Base-by-base conservation (phyloP, 2,329 filamentous ascomycete genomes). In the Aspergillus tubingensis region DNA sequence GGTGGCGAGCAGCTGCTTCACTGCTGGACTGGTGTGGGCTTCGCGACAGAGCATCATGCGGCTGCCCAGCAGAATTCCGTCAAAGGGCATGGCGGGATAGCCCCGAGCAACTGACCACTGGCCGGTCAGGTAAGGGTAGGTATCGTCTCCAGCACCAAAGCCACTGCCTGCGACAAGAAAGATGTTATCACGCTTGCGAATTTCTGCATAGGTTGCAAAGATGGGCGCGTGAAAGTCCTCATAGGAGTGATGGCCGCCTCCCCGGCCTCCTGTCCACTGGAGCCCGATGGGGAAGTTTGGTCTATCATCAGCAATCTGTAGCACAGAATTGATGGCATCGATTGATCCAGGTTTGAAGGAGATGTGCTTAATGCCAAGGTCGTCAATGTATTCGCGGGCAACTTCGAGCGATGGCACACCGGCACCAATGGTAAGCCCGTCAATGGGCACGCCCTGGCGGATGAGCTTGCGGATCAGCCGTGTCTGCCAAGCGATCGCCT, bases 171-270 rank as follows among this genome's bases (percentile, higher is more conserved):
- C 47, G n/a, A 50, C 17, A 8, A 50, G 47, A 8, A 10, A n/a
- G 25, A 50, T 50, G 47, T 50, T 50, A 15, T 49, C 44, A 23
- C 44, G 44, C 44, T 49, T 49, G 44, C 44, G 44, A 15, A 49
- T 49, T 11, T 49, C 44, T 5, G 44, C 13, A 23, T 49, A 49
- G 21, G 44, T 30, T 7, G 44, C 44, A 15, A 49, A 23, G 21
- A 49, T 49, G 44, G 44, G 44, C 23, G 44, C 23, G 23, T 49
- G 44, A 15, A 49, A 49, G 44, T 49, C 44, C 44, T 49, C 44
- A 19, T 49, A 49, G 11, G 44, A 49, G 44, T 49, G 44, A 27
- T 49, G 44, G 23, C 44, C 44, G 8, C 44, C 44, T 6, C 44
- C 44, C 21, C 44, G 44, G 6, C 44, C 44, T 3, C 44, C 44